Percentiles rank a stretch among this genome's conserved stretches.
Evolutionary conservation across 2,329 filamentous ascomycete genomes (phyloP).

Genomic region (Aureobasidium sp.): DNA sequence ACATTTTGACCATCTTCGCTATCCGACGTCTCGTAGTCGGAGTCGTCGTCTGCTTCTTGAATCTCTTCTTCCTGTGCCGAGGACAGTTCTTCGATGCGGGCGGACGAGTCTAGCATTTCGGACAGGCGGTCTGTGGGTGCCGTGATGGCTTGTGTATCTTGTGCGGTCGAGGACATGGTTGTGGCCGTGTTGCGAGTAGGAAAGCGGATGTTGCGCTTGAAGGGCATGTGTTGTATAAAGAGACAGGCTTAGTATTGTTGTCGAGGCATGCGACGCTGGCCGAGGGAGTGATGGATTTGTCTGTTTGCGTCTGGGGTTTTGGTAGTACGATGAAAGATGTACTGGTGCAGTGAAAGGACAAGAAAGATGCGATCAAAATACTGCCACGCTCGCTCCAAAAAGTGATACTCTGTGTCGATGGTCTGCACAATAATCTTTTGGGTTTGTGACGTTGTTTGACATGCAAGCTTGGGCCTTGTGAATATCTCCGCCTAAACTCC

Average conservation of each 20-base stretch:
- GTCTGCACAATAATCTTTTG: neutral
- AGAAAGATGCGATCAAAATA: neutral
- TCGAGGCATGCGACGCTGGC: conserved; percentile 13
- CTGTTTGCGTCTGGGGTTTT: neutral
- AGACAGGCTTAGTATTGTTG: conserved; percentile 18
- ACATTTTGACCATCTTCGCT: conserved; percentile 11
- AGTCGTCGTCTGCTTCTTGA: conserved; percentile 20
- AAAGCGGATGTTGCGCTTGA: neutral
- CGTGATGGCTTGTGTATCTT: neutral
- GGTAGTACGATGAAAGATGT: neutral
- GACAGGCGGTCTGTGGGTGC: conserved; percentile 22
- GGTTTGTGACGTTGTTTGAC: neutral
- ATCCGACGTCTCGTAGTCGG: conserved; percentile 1
- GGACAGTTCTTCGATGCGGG: conserved; percentile 28
- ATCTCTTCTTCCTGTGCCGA: conserved; percentile 24
- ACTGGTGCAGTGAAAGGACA: neutral
- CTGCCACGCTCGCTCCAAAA: neutral
- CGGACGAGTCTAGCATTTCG: conserved; percentile 22
- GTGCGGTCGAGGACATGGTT: neutral
- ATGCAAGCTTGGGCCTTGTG: neutral
- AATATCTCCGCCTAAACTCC: neutral
- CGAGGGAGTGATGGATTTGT: neutral
- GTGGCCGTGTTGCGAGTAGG: conserved; percentile 1
- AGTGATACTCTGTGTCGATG: neutral
- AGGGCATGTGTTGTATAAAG: neutral